Base-by-base conservation (phyloP, 192 early-diverging fungal genomes). In the Backusella australiensis region DNA sequence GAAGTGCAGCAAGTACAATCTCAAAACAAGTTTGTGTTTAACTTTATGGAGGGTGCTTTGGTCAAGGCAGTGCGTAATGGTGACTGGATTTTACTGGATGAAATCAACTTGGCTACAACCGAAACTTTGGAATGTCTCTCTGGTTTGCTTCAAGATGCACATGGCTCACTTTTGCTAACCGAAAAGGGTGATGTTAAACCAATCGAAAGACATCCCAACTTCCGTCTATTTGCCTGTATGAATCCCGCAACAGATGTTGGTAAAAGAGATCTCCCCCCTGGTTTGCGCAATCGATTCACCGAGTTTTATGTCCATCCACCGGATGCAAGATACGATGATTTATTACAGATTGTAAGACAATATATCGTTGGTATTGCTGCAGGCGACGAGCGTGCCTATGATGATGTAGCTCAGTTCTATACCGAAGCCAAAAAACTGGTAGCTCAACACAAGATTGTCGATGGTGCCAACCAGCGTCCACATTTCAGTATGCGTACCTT, bases 211-310 rank as follows among this genome's bases (percentile, higher is more conserved):
- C 98, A 99, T 80, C 91, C 93, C 8, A 92, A 93, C 46, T 99
- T 99, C 86, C 86, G 98, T 4, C 84, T 99, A 4, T 99, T 99
- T 82, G 95, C 93, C 2, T 99, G 98, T 83, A 99, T 99, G 97
- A 99, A 99, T 81, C 98, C 98, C 38, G 92, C 98, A 21, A 99
- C 93, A 35, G 98, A 99, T 85, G 96, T 97, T 0, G 97, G 97
- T 67, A 99, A 99, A 81, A 90, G 94, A 66, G 96, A 99, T 77
- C 85, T 99, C 36, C 94, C 98, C 6, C 92, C 93, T 15, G 96
- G 94, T 14, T 89, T 99, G 29, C 90, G 97, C 39, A 94, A 90
- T 53, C 89, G 97, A 32, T 99, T 99, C 80, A 96, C 95, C 14
- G 98, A 99, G 78, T 93, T 97, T 68, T 99, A 94, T 85, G 95